Base-by-base conservation (phyloP, 495 filamentous ascomycete species). In the Penicillium odoratum region DNA sequence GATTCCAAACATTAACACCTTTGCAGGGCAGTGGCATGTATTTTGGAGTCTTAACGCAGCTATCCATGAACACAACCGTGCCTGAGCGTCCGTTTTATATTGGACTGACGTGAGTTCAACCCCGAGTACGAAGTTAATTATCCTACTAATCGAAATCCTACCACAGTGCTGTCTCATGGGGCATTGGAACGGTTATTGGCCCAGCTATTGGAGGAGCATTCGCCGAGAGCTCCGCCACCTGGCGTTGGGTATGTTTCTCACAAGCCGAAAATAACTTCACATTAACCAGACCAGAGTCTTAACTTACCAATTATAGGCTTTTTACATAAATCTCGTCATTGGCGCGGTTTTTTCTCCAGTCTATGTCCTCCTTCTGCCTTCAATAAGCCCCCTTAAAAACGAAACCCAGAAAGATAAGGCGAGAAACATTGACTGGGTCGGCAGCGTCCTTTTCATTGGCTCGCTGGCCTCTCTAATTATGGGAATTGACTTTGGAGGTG, bases 81-180 rank as follows among this genome's bases (percentile, higher is more conserved):
- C 52, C 63, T 11, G 80, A 85, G 61, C 72, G 81, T 0, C 74
- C 73, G 0, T 63, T 64, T 8, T 85, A 83, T 53, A 63, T 85
- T n/a, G 73, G 71, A 45, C 55, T 74, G 33, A 36, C 68, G 40
- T 61, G 6, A 51, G 63, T 30, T 4, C 30, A 33, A 29, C 21
- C 3, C 11, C 30, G 13, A 29, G 25, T 10, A 9, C 33, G 10
- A 0, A 36, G 10, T 4, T 36, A 0, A 1, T 36, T 3, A 9
- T 11, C 9, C 33, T 36, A 11, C 33, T 36, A 36, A 36, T 1
- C 1, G 3, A 36, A 1, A 36, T 13, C n/a, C n/a, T 36, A 10
- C 46, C 46, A 26, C 5, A 15, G 28, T 8, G 21, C 46, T 15
- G 21, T 48, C n/a, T 40, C 34, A 42, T 86, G 75, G 74, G 81